Evolutionary conservation across 2,329 filamentous ascomycete species (phyloP).

Genomic region (Fusarium oxysporum): DNA sequence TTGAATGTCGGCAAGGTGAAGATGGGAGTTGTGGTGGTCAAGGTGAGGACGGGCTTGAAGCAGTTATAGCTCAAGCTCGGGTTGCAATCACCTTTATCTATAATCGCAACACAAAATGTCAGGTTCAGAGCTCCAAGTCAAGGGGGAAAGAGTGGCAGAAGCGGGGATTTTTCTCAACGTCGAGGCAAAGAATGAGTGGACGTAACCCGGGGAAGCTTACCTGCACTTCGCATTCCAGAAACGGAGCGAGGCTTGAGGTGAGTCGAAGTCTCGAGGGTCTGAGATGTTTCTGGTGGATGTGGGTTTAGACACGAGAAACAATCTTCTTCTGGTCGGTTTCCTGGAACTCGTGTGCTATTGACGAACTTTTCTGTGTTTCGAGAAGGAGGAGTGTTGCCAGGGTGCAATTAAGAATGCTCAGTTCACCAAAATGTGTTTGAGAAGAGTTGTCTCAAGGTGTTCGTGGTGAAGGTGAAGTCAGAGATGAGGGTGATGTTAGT

Average conservation of each 20-base stretch:
- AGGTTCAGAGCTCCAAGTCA: conserved; percentile 19
- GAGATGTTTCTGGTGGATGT: conserved; percentile 34
- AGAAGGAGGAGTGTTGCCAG: not conserved
- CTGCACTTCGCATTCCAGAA: conserved; percentile 46
- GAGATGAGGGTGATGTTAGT: not conserved
- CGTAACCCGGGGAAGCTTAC: conserved; percentile 38
- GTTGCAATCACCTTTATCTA: conserved; percentile 45
- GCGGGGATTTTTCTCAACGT: conserved; percentile 9
- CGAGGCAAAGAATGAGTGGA: conserved; percentile 18
- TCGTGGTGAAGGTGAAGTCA: not conserved
- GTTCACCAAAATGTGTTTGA: conserved; percentile 1
- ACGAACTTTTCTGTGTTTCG: not conserved
- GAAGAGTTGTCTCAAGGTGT: conserved; percentile 9
- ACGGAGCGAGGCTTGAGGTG: conserved; percentile 35
- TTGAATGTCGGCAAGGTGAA: conserved; percentile 4
- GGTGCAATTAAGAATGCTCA: not conserved
- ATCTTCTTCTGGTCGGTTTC: conserved; percentile 19
- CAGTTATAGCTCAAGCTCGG: conserved; percentile 33
- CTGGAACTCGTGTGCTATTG: conserved; percentile 10
- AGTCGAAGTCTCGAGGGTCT: conserved; percentile 35
- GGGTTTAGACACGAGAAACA: conserved; percentile 13
- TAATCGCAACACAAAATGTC: conserved; percentile 29
- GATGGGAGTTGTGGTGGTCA: conserved; percentile 23
- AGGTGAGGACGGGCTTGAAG: conserved; percentile 29
- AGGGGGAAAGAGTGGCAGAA: conserved; percentile 14